phyloP scores from a whole-genome alignment of 441 rosid genomes.

The Adansonia rubrostipa region DNA sequence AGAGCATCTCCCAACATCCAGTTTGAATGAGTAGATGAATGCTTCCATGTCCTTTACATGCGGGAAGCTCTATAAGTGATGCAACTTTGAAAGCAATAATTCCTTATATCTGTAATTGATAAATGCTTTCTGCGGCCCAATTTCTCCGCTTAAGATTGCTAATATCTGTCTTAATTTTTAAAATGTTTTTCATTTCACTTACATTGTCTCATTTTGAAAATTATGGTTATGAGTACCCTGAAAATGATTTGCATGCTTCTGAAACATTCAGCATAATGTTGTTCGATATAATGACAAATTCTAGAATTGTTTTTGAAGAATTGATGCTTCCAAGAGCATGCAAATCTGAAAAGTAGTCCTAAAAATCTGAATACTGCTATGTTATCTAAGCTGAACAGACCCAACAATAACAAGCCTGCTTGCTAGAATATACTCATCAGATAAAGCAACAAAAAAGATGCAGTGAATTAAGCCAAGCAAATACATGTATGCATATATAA shows the following conservation, averaged over 20 bases:
- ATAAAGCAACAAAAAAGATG: conserved; percentile 4
- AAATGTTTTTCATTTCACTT: conserved; percentile 10
- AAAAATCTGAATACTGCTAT: conserved; percentile 5
- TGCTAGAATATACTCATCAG: conserved; percentile 7
- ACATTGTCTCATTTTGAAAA: conserved; percentile 12
- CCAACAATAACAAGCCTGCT: not conserved
- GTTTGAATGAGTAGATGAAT: conserved; percentile 13
- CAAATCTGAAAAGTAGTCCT: not conserved
- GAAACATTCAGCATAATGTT: not conserved
- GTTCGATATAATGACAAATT: not conserved
- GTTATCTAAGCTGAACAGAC: not conserved
- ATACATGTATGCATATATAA: not conserved
- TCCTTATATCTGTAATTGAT: not conserved
- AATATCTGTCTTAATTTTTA: not conserved
- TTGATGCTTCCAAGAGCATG: not conserved
- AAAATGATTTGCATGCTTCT: conserved; percentile 13
- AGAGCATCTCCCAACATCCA: not conserved
- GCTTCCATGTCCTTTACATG: conserved; percentile 7
- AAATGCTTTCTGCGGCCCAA: not conserved
- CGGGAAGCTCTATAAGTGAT: not conserved
- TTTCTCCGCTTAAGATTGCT: not conserved
- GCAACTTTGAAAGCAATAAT: not conserved
- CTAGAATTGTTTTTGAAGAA: conserved; percentile 1
- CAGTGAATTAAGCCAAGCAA: not conserved
- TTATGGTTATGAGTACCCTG: conserved; percentile 17